Evolutionary conservation across 768 basidiomycete genomes (phyloP).

Genomic region (Lactarius quietus): DNA sequence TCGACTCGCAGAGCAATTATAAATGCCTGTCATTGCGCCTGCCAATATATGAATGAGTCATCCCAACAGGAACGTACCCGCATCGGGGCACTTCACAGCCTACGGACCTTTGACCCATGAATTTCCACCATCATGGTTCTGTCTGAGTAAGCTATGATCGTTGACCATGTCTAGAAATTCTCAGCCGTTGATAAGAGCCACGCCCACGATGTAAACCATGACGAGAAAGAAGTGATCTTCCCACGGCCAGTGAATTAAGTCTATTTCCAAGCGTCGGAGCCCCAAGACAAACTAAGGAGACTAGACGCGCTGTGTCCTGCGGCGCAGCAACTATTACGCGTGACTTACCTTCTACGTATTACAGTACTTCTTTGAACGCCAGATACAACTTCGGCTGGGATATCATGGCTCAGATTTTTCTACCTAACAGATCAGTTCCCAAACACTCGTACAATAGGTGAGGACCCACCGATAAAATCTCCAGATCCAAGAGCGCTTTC

Average conservation of each 20-base stretch:
- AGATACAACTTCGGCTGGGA: constrained; percentile 52
- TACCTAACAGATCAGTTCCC: constrained; percentile 26
- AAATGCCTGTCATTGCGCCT: not conserved
- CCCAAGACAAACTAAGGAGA: no score
- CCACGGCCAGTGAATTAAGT: no score
- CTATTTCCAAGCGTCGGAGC: not conserved
- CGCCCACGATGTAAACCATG: not conserved
- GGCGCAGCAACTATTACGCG: not conserved
- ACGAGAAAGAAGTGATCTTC: no score
- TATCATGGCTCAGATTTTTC: constrained; percentile 54
- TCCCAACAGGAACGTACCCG: not conserved
- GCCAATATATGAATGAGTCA: not conserved
- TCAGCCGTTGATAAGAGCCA: no score
- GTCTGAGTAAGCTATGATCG: no score
- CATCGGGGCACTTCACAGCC: not conserved
- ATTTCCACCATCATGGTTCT: not conserved
- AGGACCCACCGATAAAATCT: constrained; percentile 59
- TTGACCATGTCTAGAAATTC: not conserved
- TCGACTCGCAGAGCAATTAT: not conserved
- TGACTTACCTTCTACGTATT: constrained; percentile 3
- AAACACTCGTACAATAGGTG: not conserved
- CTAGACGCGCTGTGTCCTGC: no score
- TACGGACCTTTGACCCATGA: not conserved
- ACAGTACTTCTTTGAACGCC: constrained; percentile 41
- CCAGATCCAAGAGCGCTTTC: constrained; percentile 56